phyloP scores from a whole-genome alignment of 2,329 filamentous ascomycete species.

The Penicillium sp. region DNA sequence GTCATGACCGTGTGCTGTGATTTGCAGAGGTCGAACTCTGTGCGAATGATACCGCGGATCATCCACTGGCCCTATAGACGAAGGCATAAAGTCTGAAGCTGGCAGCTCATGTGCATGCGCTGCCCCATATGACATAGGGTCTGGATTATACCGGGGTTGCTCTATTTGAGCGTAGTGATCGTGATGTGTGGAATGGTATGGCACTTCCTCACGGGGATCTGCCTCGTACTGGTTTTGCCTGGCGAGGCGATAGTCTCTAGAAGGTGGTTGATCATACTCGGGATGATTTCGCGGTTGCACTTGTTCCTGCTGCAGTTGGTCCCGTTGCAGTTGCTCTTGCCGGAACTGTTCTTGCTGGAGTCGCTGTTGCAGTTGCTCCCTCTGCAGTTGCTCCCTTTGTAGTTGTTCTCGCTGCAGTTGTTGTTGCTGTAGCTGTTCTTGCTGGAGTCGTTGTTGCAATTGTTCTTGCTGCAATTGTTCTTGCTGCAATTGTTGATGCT shows the following conservation, averaged over 20 bases:
- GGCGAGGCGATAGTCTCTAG: slow-evolving; percentile 22
- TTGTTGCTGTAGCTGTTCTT: background rate
- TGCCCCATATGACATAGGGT: slow-evolving; percentile 21
- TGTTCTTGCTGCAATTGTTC: background rate
- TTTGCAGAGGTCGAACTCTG: slow-evolving; percentile 24
- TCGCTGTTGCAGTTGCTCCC: background rate
- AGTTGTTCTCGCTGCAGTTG: background rate
- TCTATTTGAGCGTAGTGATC: slow-evolving; percentile 23
- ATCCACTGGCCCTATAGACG: slow-evolving; percentile 18
- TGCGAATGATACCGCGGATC: slow-evolving; percentile 27
- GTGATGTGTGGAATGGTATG: slow-evolving; percentile 16
- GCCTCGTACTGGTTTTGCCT: slow-evolving; percentile 20
- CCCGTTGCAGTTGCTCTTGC: background rate
- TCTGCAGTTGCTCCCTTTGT: background rate
- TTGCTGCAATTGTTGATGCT: background rate
- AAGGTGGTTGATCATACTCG: slow-evolving; percentile 25
- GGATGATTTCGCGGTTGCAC: slow-evolving; percentile 23
- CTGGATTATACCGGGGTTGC: slow-evolving; percentile 24
- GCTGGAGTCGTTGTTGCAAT: background rate
- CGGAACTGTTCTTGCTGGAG: background rate
- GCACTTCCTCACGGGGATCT: slow-evolving; percentile 12
- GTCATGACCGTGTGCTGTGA: slow-evolving; percentile 22
- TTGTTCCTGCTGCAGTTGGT: slow-evolving; percentile 7
- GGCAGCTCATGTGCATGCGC: slow-evolving; percentile 20
- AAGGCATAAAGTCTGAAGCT: slow-evolving; percentile 17